Percentiles rank a stretch among this genome's conserved stretches.
phyloP scores from a whole-genome alignment of 1,139 yeast genomes.

The Dujonia santamariae region DNA sequence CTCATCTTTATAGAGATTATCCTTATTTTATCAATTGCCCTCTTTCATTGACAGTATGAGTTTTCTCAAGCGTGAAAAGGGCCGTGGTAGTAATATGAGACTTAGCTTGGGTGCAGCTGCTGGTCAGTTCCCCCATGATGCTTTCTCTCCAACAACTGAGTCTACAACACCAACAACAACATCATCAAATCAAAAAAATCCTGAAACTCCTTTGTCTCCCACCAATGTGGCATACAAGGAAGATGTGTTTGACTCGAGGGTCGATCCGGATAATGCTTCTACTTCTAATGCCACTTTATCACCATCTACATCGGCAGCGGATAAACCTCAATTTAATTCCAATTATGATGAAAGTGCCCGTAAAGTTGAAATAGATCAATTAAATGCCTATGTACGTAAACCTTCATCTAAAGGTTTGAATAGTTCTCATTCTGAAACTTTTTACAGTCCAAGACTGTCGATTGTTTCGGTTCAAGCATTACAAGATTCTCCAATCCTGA shows the following conservation, averaged over 20 bases:
- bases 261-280: not conserved
- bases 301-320: not conserved
- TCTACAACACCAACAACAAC: too few relatives aligned
- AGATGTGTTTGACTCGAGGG: not conserved
- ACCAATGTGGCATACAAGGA: constrained; percentile 2
- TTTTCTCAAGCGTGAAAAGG: constrained; percentile 9
- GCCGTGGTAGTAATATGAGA: constrained; percentile 6
- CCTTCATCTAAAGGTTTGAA: not conserved
- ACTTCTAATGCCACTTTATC: not conserved
- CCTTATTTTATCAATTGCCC: too few relatives aligned
- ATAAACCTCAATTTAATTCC: constrained; percentile 3
- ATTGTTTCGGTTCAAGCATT: constrained; percentile 5
- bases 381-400: constrained; percentile 1
- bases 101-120: constrained; percentile 3
- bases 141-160: too few relatives aligned
- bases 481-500: not conserved
- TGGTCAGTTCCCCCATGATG: constrained; percentile 4
- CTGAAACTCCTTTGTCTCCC: constrained; percentile 3
- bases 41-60: too few relatives aligned
- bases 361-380: not conserved
- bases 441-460: constrained; percentile 7
- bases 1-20: too few relatives aligned
- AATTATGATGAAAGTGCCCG: constrained; percentile 1
- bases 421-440: not conserved
- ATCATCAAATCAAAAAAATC: not conserved